Percentiles rank a stretch among this genome's conserved stretches.
Evolutionary conservation across 139 green algal species (phyloP).

Genomic region (Chlorella sp.): DNA sequence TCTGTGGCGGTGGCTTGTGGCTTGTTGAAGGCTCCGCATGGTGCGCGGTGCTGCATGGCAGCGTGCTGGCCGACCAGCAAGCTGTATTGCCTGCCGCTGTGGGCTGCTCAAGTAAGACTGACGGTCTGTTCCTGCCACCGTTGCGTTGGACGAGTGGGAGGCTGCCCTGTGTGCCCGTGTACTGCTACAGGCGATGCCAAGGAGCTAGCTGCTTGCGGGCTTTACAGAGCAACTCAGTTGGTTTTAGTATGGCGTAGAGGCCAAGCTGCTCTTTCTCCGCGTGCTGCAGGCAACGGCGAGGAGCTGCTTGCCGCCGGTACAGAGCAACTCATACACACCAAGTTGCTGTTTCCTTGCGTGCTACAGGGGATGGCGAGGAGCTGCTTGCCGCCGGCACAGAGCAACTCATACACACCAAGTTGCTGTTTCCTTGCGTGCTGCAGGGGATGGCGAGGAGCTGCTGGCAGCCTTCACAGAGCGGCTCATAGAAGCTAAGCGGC

Average conservation of each 20-base stretch:
- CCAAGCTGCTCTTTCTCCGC: slow-evolving; percentile 5
- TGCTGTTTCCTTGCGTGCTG: not conserved
- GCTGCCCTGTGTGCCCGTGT: too few relatives aligned
- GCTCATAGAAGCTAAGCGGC: slow-evolving; percentile 25
- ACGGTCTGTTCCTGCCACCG: too few relatives aligned
- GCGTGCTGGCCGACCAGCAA: too few relatives aligned
- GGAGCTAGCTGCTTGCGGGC: slow-evolving; percentile 20
- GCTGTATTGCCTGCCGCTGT: too few relatives aligned
- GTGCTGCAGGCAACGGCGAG: slow-evolving; percentile 1
- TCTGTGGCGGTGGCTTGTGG: too few relatives aligned
- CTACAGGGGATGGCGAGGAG: slow-evolving; percentile 13
- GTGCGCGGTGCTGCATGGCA: too few relatives aligned
- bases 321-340: not conserved
- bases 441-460: slow-evolving; percentile 28
- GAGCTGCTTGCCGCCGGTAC: slow-evolving; percentile 36
- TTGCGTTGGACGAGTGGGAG: too few relatives aligned
- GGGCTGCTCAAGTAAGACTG: too few relatives aligned
- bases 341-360: too few relatives aligned
- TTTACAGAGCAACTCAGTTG: slow-evolving; percentile 40
- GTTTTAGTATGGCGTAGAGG: too few relatives aligned
- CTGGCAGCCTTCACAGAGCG: slow-evolving; percentile 35
- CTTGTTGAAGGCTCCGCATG: too few relatives aligned
- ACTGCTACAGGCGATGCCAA: slow-evolving; percentile 20
- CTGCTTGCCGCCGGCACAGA: slow-evolving; percentile 33
- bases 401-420: not conserved